Evolutionary conservation across 192 early-diverging fungal genomes (phyloP), one percentile per base, ranked within the genome.

Genomic region (Coemansia sp.): DNA sequence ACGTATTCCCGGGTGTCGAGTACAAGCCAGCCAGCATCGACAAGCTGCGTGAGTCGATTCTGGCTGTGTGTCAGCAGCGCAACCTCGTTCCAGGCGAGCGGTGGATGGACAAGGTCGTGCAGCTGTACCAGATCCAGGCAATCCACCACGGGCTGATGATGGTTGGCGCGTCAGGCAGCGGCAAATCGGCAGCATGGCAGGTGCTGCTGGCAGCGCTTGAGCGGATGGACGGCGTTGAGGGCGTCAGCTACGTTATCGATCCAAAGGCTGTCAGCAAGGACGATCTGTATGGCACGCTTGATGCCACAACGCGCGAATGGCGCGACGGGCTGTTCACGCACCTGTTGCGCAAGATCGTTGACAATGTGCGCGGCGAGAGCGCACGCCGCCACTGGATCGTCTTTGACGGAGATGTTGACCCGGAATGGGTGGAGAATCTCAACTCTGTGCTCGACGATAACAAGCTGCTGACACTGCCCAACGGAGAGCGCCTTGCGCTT

Each of bases 61-160:
- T 86, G 48, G 84, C 83, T 0, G 91, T 94, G 17, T 97, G 96
- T 66, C 58, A 74, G 35, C 85, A 92, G 63, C 87, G 88, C 34
- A 82, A 87, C 61, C 75, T 94, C 36, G 92, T 93, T 19, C 73
- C 83, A 32, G 92, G 90, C 40, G 87, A 88, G 25, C 79, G 83
- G 48, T 99, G 95, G 96, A 68, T 98, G 74, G 95, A 95, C 41
- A 99, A 99, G 82, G 93, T 97, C 10, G 83, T 98, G 63, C 98
- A 99, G 83, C 85, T 99, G 46, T 93, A 97, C 73, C 95, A 98
- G 72, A 98, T 99, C 66, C 98, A 98, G 77, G 87, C 90, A 59
- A 93, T 99, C 61, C 94, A 98, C 81, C 98, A 99, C 77, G 98
- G 98, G 60, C 67, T 99, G 62, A 99, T 99, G 97, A 92, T 99